Evolutionary conservation across 257 asterid genomes (phyloP), one percentile per base, ranked within the genome.

Genomic region (Verbena officinalis): DNA sequence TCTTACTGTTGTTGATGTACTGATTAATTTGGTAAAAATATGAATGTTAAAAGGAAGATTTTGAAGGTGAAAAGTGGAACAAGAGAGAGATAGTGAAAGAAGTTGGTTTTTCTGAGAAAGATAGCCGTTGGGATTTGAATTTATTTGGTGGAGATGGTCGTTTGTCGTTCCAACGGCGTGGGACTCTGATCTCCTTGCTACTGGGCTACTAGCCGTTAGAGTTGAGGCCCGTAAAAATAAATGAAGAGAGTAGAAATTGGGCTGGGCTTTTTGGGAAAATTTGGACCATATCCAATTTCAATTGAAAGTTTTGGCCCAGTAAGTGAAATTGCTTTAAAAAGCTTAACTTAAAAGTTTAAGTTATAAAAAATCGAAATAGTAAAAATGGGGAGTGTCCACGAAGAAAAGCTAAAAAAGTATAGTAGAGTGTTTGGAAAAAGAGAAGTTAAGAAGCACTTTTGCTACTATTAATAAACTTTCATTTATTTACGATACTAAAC

Each of bases 71-170:
- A 49, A 21, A 33, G 59, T 22, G 71, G 33, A 51, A 60, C 33
- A 51, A 33, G 55, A n/a, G 68, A 60, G 58, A n/a, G 68, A 60
- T 57, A 20, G 66, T 68, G 68, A 51, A 40, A 54, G 60, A 45
- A 69, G 64, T 46, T 72, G 38, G 70, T 70, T n/a, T n/a, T n/a
- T 53, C 23, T 24, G 46, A 15, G 68, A 56, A 69, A 69, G 55
- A 67, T 39, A 79, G 81, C 84, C 81, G 84, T 75, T 75, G 84
- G 69, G 67, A 51, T 79, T 79, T 52, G 62, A 75, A 76, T 68
- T 54, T 56, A 69, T 56, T 21, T 11, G 55, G 43, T 30, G 16
- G 11, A 36, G 17, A 7, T 52, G 54, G 42, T 38, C 65, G 75
- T 70, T 55, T 21, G 45, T 36, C 46, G 62, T 55, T 54, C 30